Base-by-base conservation (phyloP, 331 rosid genomes). In the Acacia concinna region DNA sequence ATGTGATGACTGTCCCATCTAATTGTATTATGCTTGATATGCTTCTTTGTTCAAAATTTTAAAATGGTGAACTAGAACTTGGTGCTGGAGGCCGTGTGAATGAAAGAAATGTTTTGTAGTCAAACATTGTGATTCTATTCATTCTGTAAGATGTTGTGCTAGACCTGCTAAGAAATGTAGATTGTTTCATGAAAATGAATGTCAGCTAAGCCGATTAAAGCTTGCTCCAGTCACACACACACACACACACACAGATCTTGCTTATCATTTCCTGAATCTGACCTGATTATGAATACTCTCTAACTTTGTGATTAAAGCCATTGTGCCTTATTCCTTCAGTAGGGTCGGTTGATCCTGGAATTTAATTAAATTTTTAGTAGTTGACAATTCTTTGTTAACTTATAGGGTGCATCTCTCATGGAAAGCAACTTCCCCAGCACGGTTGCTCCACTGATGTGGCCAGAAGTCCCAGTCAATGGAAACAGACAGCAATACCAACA, bases 401-500 rank as follows among this genome's bases (percentile, higher is more conserved):
- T 69, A 76, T 92, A 96, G 99, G 86, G 88, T 73, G 84, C 85
- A 67, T 85, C 93, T 78, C 81, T 91, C 76, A 85, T 86, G 81
- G 97, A 90, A 56, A 76, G 89, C 77, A 89, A 81, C 89, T 79
- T 87, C 74, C 80, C 97, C 75, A 32, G 79, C 90, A 84, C 90
- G 93, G 88, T 79, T 71, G 27, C 93, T 2, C 93, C 98, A 44
- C 70, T 85, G 65, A 69, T 84, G 88, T 93, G 97, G 97, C 90
- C 98, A 1, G 98, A 96, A 81, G 79, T 79, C 81, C 86, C 91
- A 13, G 56, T 78, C 75, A 91, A 74, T 73, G 89, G 86, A 56
- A 90, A 77, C 86, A 85, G 95, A 84, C 90, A 87, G 81, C 97
- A 85, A 73, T 89, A 82, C 84, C 99, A 89, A 82, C 96, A 89